Percentiles rank a stretch among this genome's conserved stretches.
phyloP scores from a whole-genome alignment of 768 basidiomycete genomes.

The Epithele typhae region DNA sequence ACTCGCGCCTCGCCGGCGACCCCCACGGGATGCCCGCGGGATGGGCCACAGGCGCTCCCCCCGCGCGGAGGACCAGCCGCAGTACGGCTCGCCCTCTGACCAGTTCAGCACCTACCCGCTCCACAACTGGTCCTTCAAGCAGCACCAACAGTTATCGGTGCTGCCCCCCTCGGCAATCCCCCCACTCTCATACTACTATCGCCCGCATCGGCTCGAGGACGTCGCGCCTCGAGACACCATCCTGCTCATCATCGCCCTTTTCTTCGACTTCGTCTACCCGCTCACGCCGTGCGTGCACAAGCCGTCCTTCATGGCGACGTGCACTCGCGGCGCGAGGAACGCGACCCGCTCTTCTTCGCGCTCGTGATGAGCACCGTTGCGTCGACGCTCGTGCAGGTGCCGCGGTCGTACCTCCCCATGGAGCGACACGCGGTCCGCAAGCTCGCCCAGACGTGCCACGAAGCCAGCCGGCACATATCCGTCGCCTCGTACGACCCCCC shows the following conservation, averaged over 20 bases:
- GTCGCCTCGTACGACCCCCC: slow-evolving; percentile 81
- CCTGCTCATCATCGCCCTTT: slow-evolving; percentile 77
- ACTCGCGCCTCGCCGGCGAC: slow-evolving; percentile 37
- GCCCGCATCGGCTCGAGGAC: slow-evolving; percentile 75
- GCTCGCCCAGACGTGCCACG: slow-evolving; percentile 76
- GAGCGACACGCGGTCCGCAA: slow-evolving; percentile 80
- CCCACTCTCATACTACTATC: slow-evolving; percentile 69
- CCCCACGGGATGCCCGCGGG: slow-evolving; percentile 12
- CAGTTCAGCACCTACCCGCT: slow-evolving; percentile 60
- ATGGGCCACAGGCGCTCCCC: slow-evolving; percentile 31
- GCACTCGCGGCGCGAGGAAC: slow-evolving; percentile 72
- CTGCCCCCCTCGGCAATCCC: slow-evolving; percentile 39
- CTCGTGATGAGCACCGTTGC: slow-evolving; percentile 88
- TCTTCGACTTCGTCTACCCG: slow-evolving; percentile 92
- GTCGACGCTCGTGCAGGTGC: slow-evolving; percentile 84
- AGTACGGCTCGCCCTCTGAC: slow-evolving; percentile 39
- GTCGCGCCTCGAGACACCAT: slow-evolving; percentile 81
- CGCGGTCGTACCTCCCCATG: slow-evolving; percentile 85
- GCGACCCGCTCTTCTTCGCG: slow-evolving; percentile 86
- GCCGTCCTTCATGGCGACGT: slow-evolving; percentile 90
- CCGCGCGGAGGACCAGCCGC: slow-evolving; percentile 39
- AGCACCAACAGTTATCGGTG: slow-evolving; percentile 48
- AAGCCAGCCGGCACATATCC: slow-evolving; percentile 78
- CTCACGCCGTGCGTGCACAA: slow-evolving; percentile 90
- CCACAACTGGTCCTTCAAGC: slow-evolving; percentile 69